phyloP scores from a whole-genome alignment of 208 protist species.

The Polymyxa betae region DNA sequence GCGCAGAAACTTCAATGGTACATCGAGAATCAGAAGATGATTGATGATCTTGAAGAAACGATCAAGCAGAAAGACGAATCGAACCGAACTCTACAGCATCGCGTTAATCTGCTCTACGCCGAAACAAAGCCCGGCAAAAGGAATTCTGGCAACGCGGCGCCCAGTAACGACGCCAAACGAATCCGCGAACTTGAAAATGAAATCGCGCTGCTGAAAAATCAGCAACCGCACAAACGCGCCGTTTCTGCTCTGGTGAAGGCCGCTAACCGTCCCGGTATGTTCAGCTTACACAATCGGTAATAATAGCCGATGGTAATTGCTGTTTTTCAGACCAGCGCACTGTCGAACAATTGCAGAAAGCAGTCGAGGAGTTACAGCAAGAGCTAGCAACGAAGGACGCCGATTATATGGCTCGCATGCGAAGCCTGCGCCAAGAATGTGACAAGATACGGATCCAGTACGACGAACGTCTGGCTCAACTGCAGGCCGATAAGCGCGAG shows the following conservation, averaged over 20 bases:
- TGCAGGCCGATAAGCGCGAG: background rate
- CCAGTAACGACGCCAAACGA: background rate
- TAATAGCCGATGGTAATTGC: too few relatives aligned
- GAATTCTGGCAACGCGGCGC: background rate
- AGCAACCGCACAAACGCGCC: background rate
- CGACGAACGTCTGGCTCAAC: slow-evolving; percentile 10
- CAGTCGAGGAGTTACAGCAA: background rate
- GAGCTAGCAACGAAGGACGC: slow-evolving; percentile 22
- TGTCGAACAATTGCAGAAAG: too few relatives aligned
- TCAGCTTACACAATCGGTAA: background rate
- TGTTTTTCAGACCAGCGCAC: too few relatives aligned
- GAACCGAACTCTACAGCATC: slow-evolving; percentile 17
- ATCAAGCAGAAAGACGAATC: background rate
- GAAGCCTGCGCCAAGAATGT: slow-evolving; percentile 29
- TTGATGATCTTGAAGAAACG: background rate
- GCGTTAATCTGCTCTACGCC: background rate
- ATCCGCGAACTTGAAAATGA: background rate
- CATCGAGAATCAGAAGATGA: slow-evolving; percentile 7
- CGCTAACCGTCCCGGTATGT: background rate
- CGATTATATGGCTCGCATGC: background rate
- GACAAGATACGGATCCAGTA: slow-evolving; percentile 42
- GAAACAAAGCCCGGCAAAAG: background rate
- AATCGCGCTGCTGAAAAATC: background rate
- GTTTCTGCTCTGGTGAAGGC: background rate
- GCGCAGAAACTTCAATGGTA: slow-evolving; percentile 11